phyloP scores from a whole-genome alignment of 164 flowering plant species.

The Chimonanthus praecox region DNA sequence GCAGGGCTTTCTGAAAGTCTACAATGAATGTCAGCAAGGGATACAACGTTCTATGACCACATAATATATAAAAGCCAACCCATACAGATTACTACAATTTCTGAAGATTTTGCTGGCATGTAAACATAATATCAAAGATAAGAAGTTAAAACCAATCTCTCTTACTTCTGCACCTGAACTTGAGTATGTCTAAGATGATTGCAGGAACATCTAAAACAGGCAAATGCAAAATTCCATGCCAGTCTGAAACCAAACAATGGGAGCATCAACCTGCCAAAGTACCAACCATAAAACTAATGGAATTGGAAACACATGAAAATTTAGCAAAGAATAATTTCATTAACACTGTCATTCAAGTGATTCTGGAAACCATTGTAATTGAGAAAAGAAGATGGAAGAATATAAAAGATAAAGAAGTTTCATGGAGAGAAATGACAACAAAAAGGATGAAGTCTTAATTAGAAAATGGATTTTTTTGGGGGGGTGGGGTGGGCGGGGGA shows the following conservation, averaged over 20 bases:
- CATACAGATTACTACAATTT: no score
- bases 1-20: no score
- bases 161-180: slow-evolving; percentile 43
- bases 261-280: slow-evolving; percentile 52
- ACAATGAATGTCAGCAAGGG: no score
- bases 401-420: background rate
- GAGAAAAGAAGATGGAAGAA: background rate
- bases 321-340: background rate
- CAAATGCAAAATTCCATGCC: slow-evolving; percentile 44
- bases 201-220: slow-evolving; percentile 33
- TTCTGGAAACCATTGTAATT: background rate
- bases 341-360: background rate
- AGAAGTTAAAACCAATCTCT: background rate
- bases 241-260: slow-evolving; percentile 49
- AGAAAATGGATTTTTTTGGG: background rate
- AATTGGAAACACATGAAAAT: slow-evolving; percentile 2
- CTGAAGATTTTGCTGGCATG: no score
- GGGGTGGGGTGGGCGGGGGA: background rate
- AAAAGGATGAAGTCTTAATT: background rate
- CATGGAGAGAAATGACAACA: background rate
- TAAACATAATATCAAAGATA: no score
- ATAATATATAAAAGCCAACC: no score
- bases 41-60: no score
- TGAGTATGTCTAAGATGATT: slow-evolving; percentile 32
- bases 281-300: slow-evolving; percentile 6